phyloP scores from a whole-genome alignment of 2,329 filamentous ascomycete genomes.

The Pestalotiopsis sp. region DNA sequence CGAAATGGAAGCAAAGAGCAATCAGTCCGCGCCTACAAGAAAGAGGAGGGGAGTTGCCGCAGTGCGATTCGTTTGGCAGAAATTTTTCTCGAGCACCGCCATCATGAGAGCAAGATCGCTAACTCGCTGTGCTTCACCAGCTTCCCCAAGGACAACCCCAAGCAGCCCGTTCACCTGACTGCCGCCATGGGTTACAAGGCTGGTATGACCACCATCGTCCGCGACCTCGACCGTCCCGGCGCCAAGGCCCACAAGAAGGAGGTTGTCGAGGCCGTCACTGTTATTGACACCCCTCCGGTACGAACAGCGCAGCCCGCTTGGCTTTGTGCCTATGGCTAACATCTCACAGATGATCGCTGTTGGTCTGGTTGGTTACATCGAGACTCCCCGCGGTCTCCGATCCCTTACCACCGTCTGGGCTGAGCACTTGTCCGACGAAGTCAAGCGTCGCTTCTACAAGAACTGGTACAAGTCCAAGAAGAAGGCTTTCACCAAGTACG shows the following conservation, averaged over 20 bases:
- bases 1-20: neutral
- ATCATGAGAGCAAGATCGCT: neutral
- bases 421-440: slow-evolving; percentile 97
- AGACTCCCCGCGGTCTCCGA: slow-evolving; percentile 98
- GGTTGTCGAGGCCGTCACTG: slow-evolving; percentile 84
- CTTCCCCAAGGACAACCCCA: slow-evolving; percentile 99
- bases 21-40: neutral
- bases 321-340: slow-evolving; percentile 74
- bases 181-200: slow-evolving; percentile 99
- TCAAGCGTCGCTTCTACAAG: slow-evolving; percentile 99
- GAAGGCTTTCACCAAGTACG: slow-evolving; percentile 99
- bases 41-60: neutral
- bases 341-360: slow-evolving; percentile 95
- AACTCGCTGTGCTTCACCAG: slow-evolving; percentile 48
- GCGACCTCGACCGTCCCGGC: slow-evolving; percentile 97
- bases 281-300: slow-evolving; percentile 96
- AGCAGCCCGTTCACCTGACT: slow-evolving; percentile 99
- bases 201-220: slow-evolving; percentile 99
- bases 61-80: neutral
- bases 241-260: slow-evolving; percentile 99
- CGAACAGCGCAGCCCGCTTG: slow-evolving; percentile 82
- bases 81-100: neutral
- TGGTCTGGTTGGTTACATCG: slow-evolving; percentile 99
- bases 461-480: slow-evolving; percentile 99
- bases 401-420: slow-evolving; percentile 99